A percentile compares a stretch with the other conserved stretches of the same genome.
These are phyloP conservation scores for Heliocybe sulcata DNA, from an alignment of 1,284 basidiomycete species.

Conservation along the genomic window DNA sequence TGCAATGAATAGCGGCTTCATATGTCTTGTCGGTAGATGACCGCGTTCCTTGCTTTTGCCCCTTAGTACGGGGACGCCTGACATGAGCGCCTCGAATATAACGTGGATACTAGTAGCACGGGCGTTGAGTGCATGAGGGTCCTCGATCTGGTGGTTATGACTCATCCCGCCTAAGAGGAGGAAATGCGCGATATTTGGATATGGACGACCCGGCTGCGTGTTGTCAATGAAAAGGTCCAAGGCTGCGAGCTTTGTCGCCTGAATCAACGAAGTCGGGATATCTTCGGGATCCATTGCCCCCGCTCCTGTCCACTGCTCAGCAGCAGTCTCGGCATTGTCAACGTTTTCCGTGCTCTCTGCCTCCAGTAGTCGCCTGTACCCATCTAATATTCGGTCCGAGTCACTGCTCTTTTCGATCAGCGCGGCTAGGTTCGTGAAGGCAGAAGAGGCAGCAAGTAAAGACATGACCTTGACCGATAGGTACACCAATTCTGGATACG, in stretches of 20 bases:
- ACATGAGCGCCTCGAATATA: slow-evolving; percentile 71
- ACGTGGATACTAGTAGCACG: slow-evolving; percentile 74
- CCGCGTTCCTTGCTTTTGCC: slow-evolving; percentile 35
- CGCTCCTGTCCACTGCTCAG: slow-evolving; percentile 62
- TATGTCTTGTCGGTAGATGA: slow-evolving; percentile 19
- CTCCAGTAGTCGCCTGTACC: slow-evolving; percentile 70
- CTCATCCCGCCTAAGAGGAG: slow-evolving; percentile 69
- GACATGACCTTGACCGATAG: slow-evolving; percentile 78
- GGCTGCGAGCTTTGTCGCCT: slow-evolving; percentile 74
- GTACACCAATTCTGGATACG: slow-evolving; percentile 69
- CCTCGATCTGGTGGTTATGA: slow-evolving; percentile 56
- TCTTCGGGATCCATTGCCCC: slow-evolving; percentile 52
- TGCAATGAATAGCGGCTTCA: slow-evolving; percentile 51
- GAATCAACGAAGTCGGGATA: slow-evolving; percentile 41
- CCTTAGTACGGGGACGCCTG: slow-evolving; percentile 54
- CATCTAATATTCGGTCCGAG: slow-evolving; percentile 80
- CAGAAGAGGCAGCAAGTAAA: slow-evolving; percentile 52
- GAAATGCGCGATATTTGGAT: slow-evolving; percentile 88
- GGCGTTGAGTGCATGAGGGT: slow-evolving; percentile 67
- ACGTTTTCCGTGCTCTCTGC: slow-evolving; percentile 55
- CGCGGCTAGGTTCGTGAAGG: slow-evolving; percentile 67
- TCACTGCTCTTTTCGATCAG: slow-evolving; percentile 81
- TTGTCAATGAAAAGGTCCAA: slow-evolving; percentile 83
- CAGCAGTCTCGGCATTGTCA: slow-evolving; percentile 45
- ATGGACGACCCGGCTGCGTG: slow-evolving; percentile 56